Base-by-base conservation (phyloP, 2,329 filamentous ascomycete genomes). In the Apiospora malaysiana region DNA sequence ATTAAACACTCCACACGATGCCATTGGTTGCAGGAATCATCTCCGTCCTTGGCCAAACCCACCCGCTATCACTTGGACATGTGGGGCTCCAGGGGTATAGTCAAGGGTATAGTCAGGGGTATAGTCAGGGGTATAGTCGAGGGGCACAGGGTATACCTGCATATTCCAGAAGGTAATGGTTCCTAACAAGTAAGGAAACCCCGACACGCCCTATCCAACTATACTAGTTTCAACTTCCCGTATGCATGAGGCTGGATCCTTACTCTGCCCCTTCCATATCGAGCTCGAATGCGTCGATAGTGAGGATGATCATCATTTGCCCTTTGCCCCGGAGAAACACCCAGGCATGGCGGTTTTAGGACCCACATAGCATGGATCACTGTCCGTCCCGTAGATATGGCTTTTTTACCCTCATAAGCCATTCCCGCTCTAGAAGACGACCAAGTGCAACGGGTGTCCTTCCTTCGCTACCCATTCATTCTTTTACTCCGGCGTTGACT, bases 181-280 rank as follows among this genome's bases (percentile, higher is more conserved):
- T 21, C 51, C 51, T 27, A 59, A 59, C 51, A 5, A 10, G 51
- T n/a, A 59, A 37, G 51, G 12, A 32, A 32, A 21, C 51, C 14
- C 51, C 27, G 27, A 59, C 2, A 21, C 7, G 51, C 51, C 51
- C 9, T 37, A 21, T 59, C 27, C 51, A 59, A 27, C 51, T 59
- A 59, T 37, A 37, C 51, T 18, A 21, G 21, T n/a, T 59, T n/a
- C 27, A 37, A 9, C 16, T 27, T 18, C 0, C 8, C 10, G 51
- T n/a, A 59, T n/a, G 51, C 51, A 59, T 10, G 51, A 59, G 37
- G 51, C 27, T 37, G 51, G 51, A 37, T 59, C 27, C 51, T 37
- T 16, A n/a, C 32, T 10, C 16, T 10, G 16, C 21, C 16, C 27
- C 51, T 37, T 18, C 51, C 27, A n/a, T 56, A 3, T 32, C 49